Conservation (phyloP, 2,329 filamentous ascomycete species). For the Colletotrichum sublineola region DNA sequence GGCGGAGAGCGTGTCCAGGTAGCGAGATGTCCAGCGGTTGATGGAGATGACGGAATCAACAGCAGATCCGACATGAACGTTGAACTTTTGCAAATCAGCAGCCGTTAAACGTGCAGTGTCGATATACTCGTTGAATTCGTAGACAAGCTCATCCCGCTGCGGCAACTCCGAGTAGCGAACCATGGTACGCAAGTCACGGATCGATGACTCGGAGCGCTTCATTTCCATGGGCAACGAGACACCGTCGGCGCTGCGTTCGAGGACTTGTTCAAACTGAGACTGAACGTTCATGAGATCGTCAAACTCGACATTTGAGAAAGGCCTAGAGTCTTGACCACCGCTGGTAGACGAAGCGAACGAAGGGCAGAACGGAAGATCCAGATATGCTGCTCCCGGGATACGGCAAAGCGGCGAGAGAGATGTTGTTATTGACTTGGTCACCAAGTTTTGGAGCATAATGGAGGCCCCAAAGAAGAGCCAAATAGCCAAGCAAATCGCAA, state of each 20-base stretch:
- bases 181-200: constrained; percentile 80
- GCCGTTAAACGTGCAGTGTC: constrained; percentile 75
- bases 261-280: constrained; percentile 80
- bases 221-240: constrained; percentile 81
- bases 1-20: constrained; percentile 72
- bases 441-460: constrained; percentile 71
- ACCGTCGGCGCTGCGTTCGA: constrained; percentile 75
- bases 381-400: constrained; percentile 72
- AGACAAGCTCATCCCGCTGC: constrained; percentile 76
- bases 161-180: constrained; percentile 78
- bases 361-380: constrained; percentile 76
- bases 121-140: constrained; percentile 83
- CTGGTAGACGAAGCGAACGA: constrained; percentile 30
- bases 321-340: constrained; percentile 35
- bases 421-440: constrained; percentile 70
- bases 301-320: constrained; percentile 69
- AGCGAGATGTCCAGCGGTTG: constrained; percentile 80
- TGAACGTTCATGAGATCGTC: constrained; percentile 82
- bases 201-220: constrained; percentile 80
- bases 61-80: constrained; percentile 79
- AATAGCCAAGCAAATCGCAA: constrained; percentile 72
- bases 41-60: constrained; percentile 82
- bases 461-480: constrained; percentile 72
- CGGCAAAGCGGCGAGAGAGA: constrained; percentile 78
- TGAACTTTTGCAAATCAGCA: constrained; percentile 79